Conservation (phyloP, 2,329 filamentous ascomycete genomes). For the Thyridium curvatum region DNA sequence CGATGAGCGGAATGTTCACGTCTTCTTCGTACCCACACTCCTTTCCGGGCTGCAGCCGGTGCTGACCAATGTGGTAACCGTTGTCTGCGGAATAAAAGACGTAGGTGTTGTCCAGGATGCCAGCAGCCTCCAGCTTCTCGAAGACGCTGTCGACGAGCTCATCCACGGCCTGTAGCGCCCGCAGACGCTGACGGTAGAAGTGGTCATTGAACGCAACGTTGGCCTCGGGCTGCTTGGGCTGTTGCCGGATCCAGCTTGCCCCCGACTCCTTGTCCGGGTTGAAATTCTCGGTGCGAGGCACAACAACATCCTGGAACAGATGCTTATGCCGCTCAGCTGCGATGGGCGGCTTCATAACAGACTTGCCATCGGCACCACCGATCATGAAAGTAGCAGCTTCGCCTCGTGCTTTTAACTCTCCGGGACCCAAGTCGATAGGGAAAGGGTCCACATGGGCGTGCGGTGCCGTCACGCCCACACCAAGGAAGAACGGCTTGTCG, state of each 20-base stretch:
- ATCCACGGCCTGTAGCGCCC: slow-evolving; percentile 47
- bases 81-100: slow-evolving; percentile 54
- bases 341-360: slow-evolving; percentile 39
- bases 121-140: slow-evolving; percentile 34
- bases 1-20: slow-evolving; percentile 51
- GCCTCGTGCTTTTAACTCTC: no score
- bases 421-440: no score
- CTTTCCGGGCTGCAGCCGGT: slow-evolving; percentile 52
- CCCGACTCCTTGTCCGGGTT: slow-evolving; percentile 50
- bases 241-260: slow-evolving; percentile 39
- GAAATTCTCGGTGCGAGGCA: slow-evolving; percentile 59
- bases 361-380: slow-evolving; percentile 8
- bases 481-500: slow-evolving; percentile 59
- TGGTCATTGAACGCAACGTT: slow-evolving; percentile 29
- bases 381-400: no score
- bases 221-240: slow-evolving; percentile 31
- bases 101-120: slow-evolving; percentile 56
- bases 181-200: slow-evolving; percentile 45
- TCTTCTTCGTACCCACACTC: slow-evolving; percentile 52
- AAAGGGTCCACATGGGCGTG: slow-evolving; percentile 46
- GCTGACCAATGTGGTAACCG: slow-evolving; percentile 53
- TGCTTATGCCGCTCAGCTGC: slow-evolving; percentile 54
- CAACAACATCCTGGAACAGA: slow-evolving; percentile 51
- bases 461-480: slow-evolving; percentile 59
- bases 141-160: slow-evolving; percentile 45